Base-by-base conservation (phyloP, 1,139 yeast species). In the Hansenula lynferdii region DNA sequence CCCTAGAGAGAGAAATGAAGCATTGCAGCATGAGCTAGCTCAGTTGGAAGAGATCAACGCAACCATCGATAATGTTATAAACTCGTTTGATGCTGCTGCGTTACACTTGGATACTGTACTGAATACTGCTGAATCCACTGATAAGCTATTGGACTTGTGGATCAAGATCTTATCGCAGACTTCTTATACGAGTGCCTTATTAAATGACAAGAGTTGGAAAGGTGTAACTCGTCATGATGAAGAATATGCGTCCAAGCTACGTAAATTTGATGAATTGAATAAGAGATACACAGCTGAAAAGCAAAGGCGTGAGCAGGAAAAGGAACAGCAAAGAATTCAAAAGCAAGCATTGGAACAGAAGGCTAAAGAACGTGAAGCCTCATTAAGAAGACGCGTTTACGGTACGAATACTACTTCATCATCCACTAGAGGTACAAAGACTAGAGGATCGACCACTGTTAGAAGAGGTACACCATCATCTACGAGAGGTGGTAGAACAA, bases 81-180 rank as follows among this genome's bases (percentile, higher is more conserved):
- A 35, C 4, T 48, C 57, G 2, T 40, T 55, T 5, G 51, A 48
- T 4, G 39, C 42, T 1, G 50, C 56, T 2, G 34, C 51, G 1
- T 10, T 19, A 1, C 53, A 53, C 20, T 16, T 54, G 12, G 45
- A 47, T 6, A 37, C 37, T 6, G 38, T 52, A 7, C 32, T 50
- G 3, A 34, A 42, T 6, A 52, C 56, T 2, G 42, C 56, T 3
- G 51, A 47, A 8, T 50, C 54, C 5, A 48, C 57, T 0, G 47
- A 55, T 31, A 44, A 39, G 8, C 38, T 55, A 10, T 35, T 55
- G 26, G 56, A 53, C 26, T 37, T 51, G 1, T 55, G 58, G 58
- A 50, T 49, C 37, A 53, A 51, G 39, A 55, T 55, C 12, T 41
- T 55, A 2, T 55, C 59, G 6, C 59, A 55, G 32, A 48, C 55